These are phyloP conservation scores for Liquidambar formosana DNA, from an alignment of 164 flowering plant species.

Conservation along the genomic window DNA sequence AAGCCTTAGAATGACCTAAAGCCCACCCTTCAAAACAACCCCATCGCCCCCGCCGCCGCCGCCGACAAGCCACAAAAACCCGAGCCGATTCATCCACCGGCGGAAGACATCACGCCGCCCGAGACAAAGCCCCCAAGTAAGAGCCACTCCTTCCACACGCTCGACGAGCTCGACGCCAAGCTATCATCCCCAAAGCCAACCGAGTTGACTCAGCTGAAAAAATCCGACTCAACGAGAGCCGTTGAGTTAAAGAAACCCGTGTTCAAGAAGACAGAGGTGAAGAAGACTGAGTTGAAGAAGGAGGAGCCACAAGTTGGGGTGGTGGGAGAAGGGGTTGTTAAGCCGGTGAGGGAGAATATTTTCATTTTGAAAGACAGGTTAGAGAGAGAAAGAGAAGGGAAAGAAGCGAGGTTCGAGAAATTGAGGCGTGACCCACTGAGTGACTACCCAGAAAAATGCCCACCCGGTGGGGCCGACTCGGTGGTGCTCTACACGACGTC, in stretches of 20 bases:
- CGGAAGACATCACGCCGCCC: background rate
- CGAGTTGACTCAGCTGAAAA: constrained; percentile 15
- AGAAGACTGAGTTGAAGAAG: constrained; percentile 10
- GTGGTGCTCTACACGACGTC: constrained; percentile 90
- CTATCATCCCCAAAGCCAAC: constrained; percentile 21
- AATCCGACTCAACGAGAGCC: constrained; percentile 22
- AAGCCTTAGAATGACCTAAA: constrained; percentile 72
- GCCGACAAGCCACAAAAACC: background rate
- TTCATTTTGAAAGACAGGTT: constrained; percentile 62
- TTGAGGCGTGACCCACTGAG: constrained; percentile 59
- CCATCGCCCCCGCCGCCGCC: background rate
- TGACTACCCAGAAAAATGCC: constrained; percentile 72
- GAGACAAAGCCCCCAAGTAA: constrained; percentile 25
- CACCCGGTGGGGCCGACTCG: constrained; percentile 68
- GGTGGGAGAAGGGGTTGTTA: constrained; percentile 13
- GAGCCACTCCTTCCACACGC: constrained; percentile 67
- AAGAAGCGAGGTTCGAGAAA: constrained; percentile 20
- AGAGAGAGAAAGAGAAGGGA: constrained; percentile 60
- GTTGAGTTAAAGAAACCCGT: background rate
- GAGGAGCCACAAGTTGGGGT: background rate
- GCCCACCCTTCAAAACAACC: constrained; percentile 38
- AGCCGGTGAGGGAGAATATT: constrained; percentile 58
- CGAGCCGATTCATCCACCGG: constrained; percentile 4
- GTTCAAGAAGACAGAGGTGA: constrained; percentile 13
- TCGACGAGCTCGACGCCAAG: constrained; percentile 75